A percentile compares a stretch with the other conserved stretches of the same genome.
These are phyloP conservation scores for Drechslera avenae DNA, from an alignment of 2,329 filamentous ascomycete genomes.

Conservation along the genomic window DNA sequence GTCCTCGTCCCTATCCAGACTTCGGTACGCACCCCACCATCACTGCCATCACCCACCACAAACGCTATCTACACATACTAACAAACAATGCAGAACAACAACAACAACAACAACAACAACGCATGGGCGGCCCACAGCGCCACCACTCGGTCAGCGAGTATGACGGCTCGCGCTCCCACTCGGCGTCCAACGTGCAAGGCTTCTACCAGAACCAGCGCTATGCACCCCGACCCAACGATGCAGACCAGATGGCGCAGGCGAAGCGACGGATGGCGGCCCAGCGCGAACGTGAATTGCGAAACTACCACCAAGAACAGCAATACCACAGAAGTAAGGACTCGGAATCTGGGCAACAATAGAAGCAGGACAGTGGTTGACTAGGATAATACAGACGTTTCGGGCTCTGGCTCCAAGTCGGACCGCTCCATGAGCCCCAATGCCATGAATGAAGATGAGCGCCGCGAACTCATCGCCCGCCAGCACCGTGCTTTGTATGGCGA, in stretches of 20 bases:
- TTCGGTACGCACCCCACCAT: slow-evolving; percentile 57
- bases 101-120: slow-evolving; percentile 59
- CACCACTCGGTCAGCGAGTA: slow-evolving; percentile 87
- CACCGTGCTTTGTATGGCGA: slow-evolving; percentile 91
- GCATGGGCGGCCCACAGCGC: slow-evolving; percentile 69
- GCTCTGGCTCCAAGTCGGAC: slow-evolving; percentile 77
- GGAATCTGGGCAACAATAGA: slow-evolving; percentile 70
- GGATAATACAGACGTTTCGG: slow-evolving; percentile 72
- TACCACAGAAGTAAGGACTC: slow-evolving; percentile 98
- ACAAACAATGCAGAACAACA: slow-evolving; percentile 56
- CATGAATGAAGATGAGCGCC: slow-evolving; percentile 94
- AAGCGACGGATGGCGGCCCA: slow-evolving; percentile 99
- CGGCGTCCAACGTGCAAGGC: slow-evolving; percentile 81
- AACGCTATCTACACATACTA: slow-evolving; percentile 3
- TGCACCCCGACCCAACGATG: slow-evolving; percentile 84
- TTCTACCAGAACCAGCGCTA: slow-evolving; percentile 95
- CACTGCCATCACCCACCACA: not conserved
- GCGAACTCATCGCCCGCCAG: slow-evolving; percentile 93
- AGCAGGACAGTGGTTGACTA: slow-evolving; percentile 53
- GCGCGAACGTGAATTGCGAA: slow-evolving; percentile 97
- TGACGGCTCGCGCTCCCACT: slow-evolving; percentile 74
- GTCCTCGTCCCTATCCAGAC: slow-evolving; percentile 61
- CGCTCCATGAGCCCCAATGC: slow-evolving; percentile 81
- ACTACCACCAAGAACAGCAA: slow-evolving; percentile 99
- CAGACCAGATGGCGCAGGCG: slow-evolving; percentile 98